Percentiles rank a stretch among this genome's conserved stretches.
Conservation (phyloP, 345 rosid genomes). For the Gossypium rotundifolium region DNA sequence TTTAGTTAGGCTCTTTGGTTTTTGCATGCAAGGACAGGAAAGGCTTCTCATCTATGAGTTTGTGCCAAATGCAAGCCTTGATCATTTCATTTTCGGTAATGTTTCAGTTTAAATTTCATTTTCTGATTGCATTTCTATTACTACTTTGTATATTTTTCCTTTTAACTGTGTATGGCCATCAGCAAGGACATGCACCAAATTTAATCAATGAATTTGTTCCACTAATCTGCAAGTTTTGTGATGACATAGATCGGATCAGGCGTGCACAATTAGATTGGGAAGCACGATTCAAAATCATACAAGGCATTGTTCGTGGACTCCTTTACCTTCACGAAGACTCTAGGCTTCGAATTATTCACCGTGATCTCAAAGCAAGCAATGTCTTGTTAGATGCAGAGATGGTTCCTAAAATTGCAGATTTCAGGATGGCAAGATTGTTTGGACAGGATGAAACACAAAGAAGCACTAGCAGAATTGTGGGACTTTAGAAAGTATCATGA, state of each 20-base stretch:
- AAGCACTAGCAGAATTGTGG: constrained; percentile 29
- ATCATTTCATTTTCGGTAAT: constrained; percentile 35
- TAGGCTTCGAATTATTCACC: constrained; percentile 39
- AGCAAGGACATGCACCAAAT: background rate
- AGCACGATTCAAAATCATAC: constrained; percentile 26
- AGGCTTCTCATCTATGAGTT: constrained; percentile 51
- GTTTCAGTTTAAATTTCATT: background rate
- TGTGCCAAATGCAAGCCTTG: constrained; percentile 41
- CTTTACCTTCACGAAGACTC: constrained; percentile 41
- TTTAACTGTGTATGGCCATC: background rate
- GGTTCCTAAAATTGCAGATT: constrained; percentile 45
- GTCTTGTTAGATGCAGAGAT: constrained; percentile 34
- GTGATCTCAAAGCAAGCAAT: constrained; percentile 43
- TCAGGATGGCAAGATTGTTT: constrained; percentile 45
- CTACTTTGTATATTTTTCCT: background rate
- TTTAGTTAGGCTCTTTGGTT: constrained; percentile 50
- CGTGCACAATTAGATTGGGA: constrained; percentile 26
- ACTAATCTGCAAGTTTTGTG: background rate
- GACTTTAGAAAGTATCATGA: constrained; percentile 30
- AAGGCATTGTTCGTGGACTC: constrained; percentile 32
- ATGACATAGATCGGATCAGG: constrained; percentile 11
- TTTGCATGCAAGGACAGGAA: constrained; percentile 35
- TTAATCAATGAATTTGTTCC: background rate
- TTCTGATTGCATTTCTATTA: background rate
- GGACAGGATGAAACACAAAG: constrained; percentile 24